Conservation (phyloP, 2,329 filamentous ascomycete species). For the Berkeleyomyces basicola region DNA sequence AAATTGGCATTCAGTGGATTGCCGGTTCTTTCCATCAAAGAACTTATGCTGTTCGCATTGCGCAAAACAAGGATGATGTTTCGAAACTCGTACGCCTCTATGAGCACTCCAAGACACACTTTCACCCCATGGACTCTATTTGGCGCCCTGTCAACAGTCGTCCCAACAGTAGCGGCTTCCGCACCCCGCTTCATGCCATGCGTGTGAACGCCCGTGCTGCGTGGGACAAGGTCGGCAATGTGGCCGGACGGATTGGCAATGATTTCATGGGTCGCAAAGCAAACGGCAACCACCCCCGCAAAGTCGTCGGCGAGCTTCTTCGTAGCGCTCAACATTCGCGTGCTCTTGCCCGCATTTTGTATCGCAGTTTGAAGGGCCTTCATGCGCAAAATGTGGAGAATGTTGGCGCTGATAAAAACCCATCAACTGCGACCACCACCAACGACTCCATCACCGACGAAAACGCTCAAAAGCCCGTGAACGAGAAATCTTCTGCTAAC, state of each 20-base stretch:
- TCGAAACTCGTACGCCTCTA: constrained; percentile 37
- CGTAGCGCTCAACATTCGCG: constrained; percentile 58
- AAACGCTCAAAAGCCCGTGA: constrained; percentile 1
- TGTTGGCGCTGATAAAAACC: not conserved
- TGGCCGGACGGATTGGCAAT: constrained; percentile 71
- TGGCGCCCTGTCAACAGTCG: constrained; percentile 26
- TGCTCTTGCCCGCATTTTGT: constrained; percentile 71
- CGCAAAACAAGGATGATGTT: constrained; percentile 84
- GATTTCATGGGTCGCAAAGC: constrained; percentile 73
- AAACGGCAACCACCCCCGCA: constrained; percentile 56
- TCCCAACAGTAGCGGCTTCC: constrained; percentile 37
- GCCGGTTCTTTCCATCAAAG: constrained; percentile 83
- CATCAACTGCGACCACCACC: not conserved
- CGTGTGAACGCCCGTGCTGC: constrained; percentile 60
- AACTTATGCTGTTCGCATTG: constrained; percentile 80
- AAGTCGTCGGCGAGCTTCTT: constrained; percentile 67
- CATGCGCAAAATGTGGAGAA: constrained; percentile 4
- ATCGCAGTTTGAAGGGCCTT: constrained; percentile 50
- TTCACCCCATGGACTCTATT: constrained; percentile 36
- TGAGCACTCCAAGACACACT: constrained; percentile 61
- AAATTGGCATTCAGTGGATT: constrained; percentile 88
- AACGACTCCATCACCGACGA: not conserved
- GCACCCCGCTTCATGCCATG: constrained; percentile 59
- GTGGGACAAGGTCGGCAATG: constrained; percentile 65
- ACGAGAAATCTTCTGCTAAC: constrained; percentile 5